Evolutionary conservation across 2,329 filamentous ascomycete species (phyloP).

Genomic region (Aschersonia sp.): DNA sequence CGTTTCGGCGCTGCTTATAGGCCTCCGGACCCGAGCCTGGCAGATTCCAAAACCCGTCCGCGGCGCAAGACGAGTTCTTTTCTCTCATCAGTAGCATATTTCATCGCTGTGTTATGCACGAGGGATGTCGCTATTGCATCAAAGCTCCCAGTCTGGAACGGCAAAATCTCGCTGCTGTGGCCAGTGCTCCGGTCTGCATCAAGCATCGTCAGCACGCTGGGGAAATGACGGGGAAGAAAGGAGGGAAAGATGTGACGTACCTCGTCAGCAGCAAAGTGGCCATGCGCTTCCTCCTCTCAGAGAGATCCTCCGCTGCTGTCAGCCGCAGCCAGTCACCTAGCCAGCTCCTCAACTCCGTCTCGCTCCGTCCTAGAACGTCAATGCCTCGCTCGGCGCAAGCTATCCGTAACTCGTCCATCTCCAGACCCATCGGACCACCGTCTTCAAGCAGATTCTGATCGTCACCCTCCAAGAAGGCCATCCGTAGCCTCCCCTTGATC

Average conservation of each 20-base stretch:
- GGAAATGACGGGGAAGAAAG: not conserved
- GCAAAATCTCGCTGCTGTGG: constrained; percentile 24
- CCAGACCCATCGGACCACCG: constrained; percentile 43
- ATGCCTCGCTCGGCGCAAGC: constrained; percentile 60
- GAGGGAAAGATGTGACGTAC: constrained; percentile 13
- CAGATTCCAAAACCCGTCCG: no score
- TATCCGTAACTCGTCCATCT: constrained; percentile 48
- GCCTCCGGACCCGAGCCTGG: no score
- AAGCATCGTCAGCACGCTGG: not conserved
- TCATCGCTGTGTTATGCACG: not conserved
- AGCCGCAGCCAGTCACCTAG: constrained; percentile 33
- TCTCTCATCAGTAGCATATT: not conserved
- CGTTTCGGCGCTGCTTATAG: no score
- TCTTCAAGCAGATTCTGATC: constrained; percentile 50
- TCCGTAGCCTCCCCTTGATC: constrained; percentile 33
- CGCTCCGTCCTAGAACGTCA: constrained; percentile 38
- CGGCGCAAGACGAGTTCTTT: not conserved
- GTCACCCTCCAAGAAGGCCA: constrained; percentile 55
- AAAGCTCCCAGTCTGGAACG: constrained; percentile 26
- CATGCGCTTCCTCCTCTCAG: constrained; percentile 22
- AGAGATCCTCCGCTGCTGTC: constrained; percentile 21
- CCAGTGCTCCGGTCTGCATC: constrained; percentile 22
- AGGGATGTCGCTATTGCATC: not conserved
- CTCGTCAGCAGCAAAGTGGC: constrained; percentile 25
- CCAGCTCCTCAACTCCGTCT: constrained; percentile 35